A percentile compares a stretch with the other conserved stretches of the same genome.
Conservation (phyloP, 129 eudicot genomes). For the Flaveria linearis region DNA sequence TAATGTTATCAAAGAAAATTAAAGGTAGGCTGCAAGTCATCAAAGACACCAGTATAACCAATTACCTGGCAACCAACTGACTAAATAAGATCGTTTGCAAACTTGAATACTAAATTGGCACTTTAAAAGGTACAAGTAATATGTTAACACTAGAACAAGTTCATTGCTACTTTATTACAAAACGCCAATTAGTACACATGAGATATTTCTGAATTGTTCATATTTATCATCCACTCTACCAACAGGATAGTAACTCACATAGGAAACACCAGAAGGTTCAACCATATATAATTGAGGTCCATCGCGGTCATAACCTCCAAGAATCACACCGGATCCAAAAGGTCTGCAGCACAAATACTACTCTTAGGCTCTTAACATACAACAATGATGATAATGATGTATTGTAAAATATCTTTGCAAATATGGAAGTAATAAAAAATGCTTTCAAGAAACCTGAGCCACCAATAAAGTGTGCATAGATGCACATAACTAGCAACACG, state of each 20-base stretch:
- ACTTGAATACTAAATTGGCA: background rate
- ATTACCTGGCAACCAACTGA: background rate
- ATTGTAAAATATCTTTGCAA: background rate
- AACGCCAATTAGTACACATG: background rate
- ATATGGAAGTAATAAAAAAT: conserved; percentile 11
- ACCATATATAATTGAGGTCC: conserved; percentile 97
- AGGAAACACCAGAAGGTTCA: conserved; percentile 96
- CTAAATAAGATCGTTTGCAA: background rate
- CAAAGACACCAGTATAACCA: background rate
- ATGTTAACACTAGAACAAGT: background rate
- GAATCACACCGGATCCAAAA: conserved; percentile 93
- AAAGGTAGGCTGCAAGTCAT: background rate
- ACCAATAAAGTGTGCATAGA: conserved; percentile 94
- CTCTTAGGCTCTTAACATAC: conserved; percentile 20
- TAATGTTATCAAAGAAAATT: background rate
- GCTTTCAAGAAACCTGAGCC: conserved; percentile 74
- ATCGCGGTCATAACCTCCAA: conserved; percentile 98
- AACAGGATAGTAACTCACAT: conserved; percentile 49
- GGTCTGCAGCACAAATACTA: conserved; percentile 61
- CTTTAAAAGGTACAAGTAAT: background rate
- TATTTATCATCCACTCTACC: background rate
- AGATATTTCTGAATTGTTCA: background rate
- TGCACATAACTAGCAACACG: conserved; percentile 99
- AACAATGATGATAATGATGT: background rate
- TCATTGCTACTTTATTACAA: background rate